Base-by-base conservation (phyloP, 176 grass and related monocot species). In the Metroxylon sagu region DNA sequence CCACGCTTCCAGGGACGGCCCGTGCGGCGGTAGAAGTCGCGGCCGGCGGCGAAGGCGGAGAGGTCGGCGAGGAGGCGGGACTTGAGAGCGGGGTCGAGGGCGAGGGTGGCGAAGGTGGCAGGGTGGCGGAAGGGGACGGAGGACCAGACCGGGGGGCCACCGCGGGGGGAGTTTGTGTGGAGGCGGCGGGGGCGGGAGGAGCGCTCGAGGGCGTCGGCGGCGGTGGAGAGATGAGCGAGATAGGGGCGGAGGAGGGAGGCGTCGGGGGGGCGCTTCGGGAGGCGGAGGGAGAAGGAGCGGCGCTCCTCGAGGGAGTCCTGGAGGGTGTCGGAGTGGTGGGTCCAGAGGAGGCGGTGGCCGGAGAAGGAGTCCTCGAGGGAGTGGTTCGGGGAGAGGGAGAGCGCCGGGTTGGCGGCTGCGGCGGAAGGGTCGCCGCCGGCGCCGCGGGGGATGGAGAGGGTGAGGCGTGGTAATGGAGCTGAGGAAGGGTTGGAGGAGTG, bases 231-330 rank as follows among this genome's bases (percentile, higher is more conserved):
- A 74, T 97, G 92, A 29, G 75, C 48, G 2, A 97, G 76, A 70
- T 97, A 92, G 53, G 81, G 65, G 3, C 84, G 77, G 35, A 97
- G 84, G 67, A 97, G 68, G 17, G 55, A 53, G n/a, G 81, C 78
- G 23, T 87, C 84, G 58, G 90, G 35, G 8, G 10, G 72, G 18
- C 76, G 56, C 75, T 97, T 97, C 7, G 92, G 92, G 21, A 97
- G 82, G 48, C 87, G 84, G 52, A 97, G 79, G 18, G 93, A 85
- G 87, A 97, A 97, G 55, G 84, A 79, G 7, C 78, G 78, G 4
- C 87, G 84, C 73, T 97, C 93, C 76, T 97, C 87, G 26, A 97
- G 93, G 18, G 87, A 97, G 78, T 88, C 93, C 61, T 92, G 87
- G 31, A 97, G 83, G 68, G 84, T 97, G 81, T 92, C 93, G 54